Percentiles rank a stretch among this genome's conserved stretches.
Evolutionary conservation across 768 basidiomycete species (phyloP).

Genomic region (Kwoniella dejecticola): DNA sequence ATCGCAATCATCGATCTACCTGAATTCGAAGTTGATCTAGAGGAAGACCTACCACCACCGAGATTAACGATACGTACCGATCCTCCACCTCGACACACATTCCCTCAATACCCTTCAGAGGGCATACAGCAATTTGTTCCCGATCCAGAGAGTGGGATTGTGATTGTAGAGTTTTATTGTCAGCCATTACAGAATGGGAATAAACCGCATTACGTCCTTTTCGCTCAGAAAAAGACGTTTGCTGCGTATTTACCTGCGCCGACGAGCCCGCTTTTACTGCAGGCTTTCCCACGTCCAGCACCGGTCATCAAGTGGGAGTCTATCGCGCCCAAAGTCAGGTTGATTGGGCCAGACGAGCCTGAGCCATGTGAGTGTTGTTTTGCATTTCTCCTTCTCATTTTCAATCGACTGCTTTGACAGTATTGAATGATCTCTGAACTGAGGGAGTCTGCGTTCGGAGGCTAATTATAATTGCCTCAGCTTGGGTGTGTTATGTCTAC

Average conservation of each 20-base stretch:
- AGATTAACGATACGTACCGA: constrained; percentile 49
- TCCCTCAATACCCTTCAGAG: constrained; percentile 41
- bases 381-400: too few species aligned
- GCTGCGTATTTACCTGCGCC: constrained; percentile 38
- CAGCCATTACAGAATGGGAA: constrained; percentile 26
- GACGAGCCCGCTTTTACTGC: constrained; percentile 29
- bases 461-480: constrained; percentile 7
- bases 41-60: constrained; percentile 40
- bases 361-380: constrained; percentile 40
- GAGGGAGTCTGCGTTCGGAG: too few species aligned
- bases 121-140: constrained; percentile 36
- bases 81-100: constrained; percentile 50
- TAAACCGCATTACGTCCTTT: constrained; percentile 36
- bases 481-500: constrained; percentile 55
- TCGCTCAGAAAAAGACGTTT: constrained; percentile 40
- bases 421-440: too few species aligned
- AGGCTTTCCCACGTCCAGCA: constrained; percentile 41
- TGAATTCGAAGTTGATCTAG: constrained; percentile 32
- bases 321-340: constrained; percentile 45
- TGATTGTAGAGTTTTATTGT: constrained; percentile 47
- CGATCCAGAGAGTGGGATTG: constrained; percentile 42
- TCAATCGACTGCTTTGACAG: too few species aligned
- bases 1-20: constrained; percentile 46
- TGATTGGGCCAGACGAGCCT: constrained; percentile 41
- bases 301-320: constrained; percentile 41